A percentile compares a stretch with the other conserved stretches of the same genome.
phyloP scores from a whole-genome alignment of 495 filamentous ascomycete genomes.

The Neurospora sp. region DNA sequence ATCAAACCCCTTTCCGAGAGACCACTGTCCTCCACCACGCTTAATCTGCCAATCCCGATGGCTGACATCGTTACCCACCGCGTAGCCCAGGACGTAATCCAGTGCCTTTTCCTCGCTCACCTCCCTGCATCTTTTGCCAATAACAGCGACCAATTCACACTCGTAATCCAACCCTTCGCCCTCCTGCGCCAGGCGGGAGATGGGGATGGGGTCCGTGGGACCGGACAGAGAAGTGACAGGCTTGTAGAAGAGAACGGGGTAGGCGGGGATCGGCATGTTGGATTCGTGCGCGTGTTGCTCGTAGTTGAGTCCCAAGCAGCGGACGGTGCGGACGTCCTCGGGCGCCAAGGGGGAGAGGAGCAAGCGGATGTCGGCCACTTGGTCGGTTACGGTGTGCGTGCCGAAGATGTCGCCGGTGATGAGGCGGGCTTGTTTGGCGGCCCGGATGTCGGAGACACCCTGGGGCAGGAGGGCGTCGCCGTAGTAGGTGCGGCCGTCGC shows the following conservation, averaged over 20 bases:
- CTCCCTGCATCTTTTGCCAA: slow-evolving; percentile 61
- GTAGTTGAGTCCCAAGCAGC: slow-evolving; percentile 78
- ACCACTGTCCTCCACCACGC: slow-evolving; percentile 73
- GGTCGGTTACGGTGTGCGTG: slow-evolving; percentile 58
- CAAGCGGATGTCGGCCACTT: slow-evolving; percentile 52
- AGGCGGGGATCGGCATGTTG: slow-evolving; percentile 63
- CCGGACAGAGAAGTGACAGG: slow-evolving; percentile 62
- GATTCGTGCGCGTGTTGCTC: slow-evolving; percentile 71
- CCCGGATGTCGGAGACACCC: slow-evolving; percentile 55
- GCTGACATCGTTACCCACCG: slow-evolving; percentile 74
- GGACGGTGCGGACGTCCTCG: slow-evolving; percentile 61
- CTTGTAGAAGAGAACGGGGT: slow-evolving; percentile 78
- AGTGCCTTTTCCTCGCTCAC: slow-evolving; percentile 58
- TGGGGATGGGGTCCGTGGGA: slow-evolving; percentile 59
- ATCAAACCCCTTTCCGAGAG: slow-evolving; percentile 75
- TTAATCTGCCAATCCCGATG: slow-evolving; percentile 79
- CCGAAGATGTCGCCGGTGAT: slow-evolving; percentile 69
- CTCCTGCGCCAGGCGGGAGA: slow-evolving; percentile 47
- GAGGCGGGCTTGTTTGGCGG: slow-evolving; percentile 54
- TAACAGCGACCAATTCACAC: slow-evolving; percentile 71
- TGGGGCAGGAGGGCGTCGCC: slow-evolving; percentile 71
- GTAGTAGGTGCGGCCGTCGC: slow-evolving; percentile 67
- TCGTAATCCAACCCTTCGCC: slow-evolving; percentile 69
- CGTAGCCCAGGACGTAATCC: slow-evolving; percentile 69
- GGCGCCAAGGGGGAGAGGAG: slow-evolving; percentile 61